Base-by-base conservation (phyloP, 2,329 filamentous ascomycete species). In the Orbilia brochopaga region DNA sequence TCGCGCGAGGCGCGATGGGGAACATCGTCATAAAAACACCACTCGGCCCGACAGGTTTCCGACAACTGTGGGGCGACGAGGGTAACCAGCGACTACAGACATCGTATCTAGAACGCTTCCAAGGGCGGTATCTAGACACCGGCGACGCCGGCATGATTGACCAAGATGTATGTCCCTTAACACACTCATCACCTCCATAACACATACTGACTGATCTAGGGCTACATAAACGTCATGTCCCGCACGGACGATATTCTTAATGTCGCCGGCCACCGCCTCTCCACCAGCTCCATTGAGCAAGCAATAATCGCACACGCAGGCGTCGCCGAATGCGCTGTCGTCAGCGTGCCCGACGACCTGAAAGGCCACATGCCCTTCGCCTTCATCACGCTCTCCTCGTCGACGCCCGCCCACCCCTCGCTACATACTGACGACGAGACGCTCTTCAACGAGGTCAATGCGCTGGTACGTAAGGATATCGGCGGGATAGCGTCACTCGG, bases 301-400 rank as follows among this genome's bases (percentile, higher is more conserved):
- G 92, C 90, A 59, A 90, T 97, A 72, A 88, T 91, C 11, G 88
- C 88, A 0, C 91, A 96, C 78, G 87, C 90, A 0, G 82, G 83
- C 1, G 87, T 97, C 58, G 89, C 89, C 30, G 92, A 97, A 82
- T 90, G 89, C 60, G 92, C 90, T 75, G 90, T 97, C 0, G 87
- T 97, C 27, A 89, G 90, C 46, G 88, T 96, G 64, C 92, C 92
- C 0, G 92, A 97, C 77, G 80, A 86, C 0, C 82, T 96, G 48
- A 97, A 97, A 79, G 93, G 92, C 17, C 91, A 96, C 76, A 84
- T 96, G 4, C 92, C 93, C 0, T 96, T 97, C 77, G 92, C 92
- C 8, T 96, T 97, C 78, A 83, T 96, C 75, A 88, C 86, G 0
- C 82, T 85, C n/a, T 80, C 81, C 83, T 11, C 78, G 82, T 2